Percentiles rank a stretch among this genome's conserved stretches.
Evolutionary conservation across 208 protist species (phyloP).

Genomic region (Trypanosoma grayi): DNA sequence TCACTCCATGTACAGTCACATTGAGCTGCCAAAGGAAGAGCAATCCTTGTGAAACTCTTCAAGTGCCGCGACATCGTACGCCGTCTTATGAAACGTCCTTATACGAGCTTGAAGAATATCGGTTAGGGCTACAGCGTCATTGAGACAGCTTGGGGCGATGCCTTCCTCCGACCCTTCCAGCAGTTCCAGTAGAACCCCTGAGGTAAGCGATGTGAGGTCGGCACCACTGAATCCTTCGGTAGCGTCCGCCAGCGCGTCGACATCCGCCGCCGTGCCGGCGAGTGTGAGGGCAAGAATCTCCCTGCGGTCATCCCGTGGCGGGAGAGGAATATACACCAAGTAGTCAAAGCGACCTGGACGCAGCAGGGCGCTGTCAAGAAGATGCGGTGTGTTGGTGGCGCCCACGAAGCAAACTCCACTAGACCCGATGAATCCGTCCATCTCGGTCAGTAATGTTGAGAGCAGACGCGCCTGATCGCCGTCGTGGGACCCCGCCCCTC

Average conservation of each 20-base stretch:
- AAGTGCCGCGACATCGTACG: conserved; percentile 50
- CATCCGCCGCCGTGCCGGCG: conserved; percentile 36
- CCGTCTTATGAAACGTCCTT: conserved; percentile 41
- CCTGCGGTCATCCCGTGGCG: conserved; percentile 40
- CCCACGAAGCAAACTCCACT: conserved; percentile 87
- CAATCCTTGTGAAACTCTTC: conserved; percentile 44
- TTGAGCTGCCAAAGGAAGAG: conserved; percentile 4
- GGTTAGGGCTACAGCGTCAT: conserved; percentile 36
- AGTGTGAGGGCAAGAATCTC: conserved; percentile 65
- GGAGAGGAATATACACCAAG: conserved; percentile 81
- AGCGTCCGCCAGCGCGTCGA: conserved; percentile 33
- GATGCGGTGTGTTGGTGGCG: conserved; percentile 90
- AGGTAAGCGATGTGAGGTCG: conserved; percentile 64
- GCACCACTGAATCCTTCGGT: conserved; percentile 86
- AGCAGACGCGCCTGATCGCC: conserved; percentile 84
- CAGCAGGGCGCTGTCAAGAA: conserved; percentile 86
- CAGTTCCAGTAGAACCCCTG: conserved; percentile 48
- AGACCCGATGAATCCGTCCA: conserved; percentile 94
- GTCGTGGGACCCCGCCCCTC: conserved; percentile 27
- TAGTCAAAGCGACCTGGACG: conserved; percentile 90
- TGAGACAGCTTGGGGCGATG: conserved; percentile 17
- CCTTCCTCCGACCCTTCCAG: conserved; percentile 23
- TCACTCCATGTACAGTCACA: background rate
- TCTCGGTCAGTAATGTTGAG: conserved; percentile 96
- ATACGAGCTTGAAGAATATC: conserved; percentile 34